These are phyloP conservation scores for Colletotrichum sp. DNA, from an alignment of 2,329 filamentous ascomycete species.

Conservation along the genomic window DNA sequence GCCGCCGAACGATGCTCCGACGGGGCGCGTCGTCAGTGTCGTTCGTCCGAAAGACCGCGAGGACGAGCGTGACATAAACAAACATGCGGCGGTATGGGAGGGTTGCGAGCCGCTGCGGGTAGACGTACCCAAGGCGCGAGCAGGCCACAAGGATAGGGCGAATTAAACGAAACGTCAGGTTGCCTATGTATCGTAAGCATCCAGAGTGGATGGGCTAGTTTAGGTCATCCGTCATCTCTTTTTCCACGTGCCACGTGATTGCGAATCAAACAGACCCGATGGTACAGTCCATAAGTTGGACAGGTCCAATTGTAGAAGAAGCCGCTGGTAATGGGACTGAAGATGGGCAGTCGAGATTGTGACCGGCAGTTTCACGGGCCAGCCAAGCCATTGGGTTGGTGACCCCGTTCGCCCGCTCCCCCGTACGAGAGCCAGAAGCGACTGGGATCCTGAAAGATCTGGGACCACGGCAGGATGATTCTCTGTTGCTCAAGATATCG, in stretches of 20 bases:
- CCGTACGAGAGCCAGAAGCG: neutral
- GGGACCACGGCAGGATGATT: slow-evolving; percentile 1
- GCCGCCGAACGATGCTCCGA: neutral
- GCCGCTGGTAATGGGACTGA: neutral
- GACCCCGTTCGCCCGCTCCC: neutral
- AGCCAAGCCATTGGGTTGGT: slow-evolving; percentile 4
- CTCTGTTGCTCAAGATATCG: slow-evolving; percentile 21
- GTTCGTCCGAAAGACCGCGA: neutral
- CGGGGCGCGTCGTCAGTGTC: neutral
- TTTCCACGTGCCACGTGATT: slow-evolving; percentile 13
- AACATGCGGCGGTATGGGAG: neutral
- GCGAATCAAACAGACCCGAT: neutral
- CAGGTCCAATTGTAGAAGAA: neutral
- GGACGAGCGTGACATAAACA: neutral
- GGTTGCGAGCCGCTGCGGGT: neutral
- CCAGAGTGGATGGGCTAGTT: neutral
- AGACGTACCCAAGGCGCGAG: neutral
- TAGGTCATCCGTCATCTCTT: neutral
- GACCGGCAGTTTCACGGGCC: neutral
- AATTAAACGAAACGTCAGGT: neutral
- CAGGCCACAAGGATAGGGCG: neutral
- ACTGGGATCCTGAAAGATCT: slow-evolving; percentile 20
- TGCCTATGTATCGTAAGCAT: neutral
- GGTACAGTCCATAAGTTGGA: neutral
- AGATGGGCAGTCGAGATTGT: neutral